Conservation (phyloP, 169 alveolate genomes). For the Amoebophrya sp. region DNA sequence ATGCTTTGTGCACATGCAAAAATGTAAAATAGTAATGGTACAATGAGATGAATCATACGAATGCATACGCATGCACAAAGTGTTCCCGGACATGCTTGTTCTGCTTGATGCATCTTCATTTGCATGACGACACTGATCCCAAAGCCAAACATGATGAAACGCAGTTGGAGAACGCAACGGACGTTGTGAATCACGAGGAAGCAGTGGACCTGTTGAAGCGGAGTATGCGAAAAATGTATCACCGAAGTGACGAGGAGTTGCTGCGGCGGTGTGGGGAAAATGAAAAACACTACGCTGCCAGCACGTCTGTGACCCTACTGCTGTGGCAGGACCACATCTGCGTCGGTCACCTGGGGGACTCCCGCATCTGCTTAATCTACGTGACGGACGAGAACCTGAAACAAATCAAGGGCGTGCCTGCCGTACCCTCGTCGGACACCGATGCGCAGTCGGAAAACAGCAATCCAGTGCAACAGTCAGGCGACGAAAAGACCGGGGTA, state of each 20-base stretch:
- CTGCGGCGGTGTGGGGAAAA: constrained; percentile 52
- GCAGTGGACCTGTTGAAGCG: constrained; percentile 19
- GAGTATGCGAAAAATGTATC: constrained; percentile 51
- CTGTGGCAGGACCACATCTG: constrained; percentile 51
- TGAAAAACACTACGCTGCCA: constrained; percentile 59
- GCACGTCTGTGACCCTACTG: constrained; percentile 61
- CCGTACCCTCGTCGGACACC: neutral
- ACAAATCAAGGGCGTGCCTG: neutral
- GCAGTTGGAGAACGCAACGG: neutral
- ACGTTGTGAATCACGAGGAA: neutral
- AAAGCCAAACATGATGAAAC: too few species aligned
- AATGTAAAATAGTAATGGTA: too few species aligned
- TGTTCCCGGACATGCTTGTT: too few species aligned
- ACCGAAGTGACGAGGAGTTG: constrained; percentile 56
- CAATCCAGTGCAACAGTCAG: too few species aligned
- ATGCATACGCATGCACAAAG: too few species aligned
- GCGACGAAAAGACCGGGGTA: too few species aligned
- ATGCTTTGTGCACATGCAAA: too few species aligned
- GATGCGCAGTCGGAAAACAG: neutral
- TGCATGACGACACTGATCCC: too few species aligned
- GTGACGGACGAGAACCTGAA: neutral
- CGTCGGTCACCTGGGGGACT: constrained; percentile 57
- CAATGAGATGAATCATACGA: too few species aligned
- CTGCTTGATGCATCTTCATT: too few species aligned
- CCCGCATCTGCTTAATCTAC: constrained; percentile 3